Evolutionary conservation across 176 grass and related monocot genomes (phyloP).

Genomic region (Raddia distichophylla): DNA sequence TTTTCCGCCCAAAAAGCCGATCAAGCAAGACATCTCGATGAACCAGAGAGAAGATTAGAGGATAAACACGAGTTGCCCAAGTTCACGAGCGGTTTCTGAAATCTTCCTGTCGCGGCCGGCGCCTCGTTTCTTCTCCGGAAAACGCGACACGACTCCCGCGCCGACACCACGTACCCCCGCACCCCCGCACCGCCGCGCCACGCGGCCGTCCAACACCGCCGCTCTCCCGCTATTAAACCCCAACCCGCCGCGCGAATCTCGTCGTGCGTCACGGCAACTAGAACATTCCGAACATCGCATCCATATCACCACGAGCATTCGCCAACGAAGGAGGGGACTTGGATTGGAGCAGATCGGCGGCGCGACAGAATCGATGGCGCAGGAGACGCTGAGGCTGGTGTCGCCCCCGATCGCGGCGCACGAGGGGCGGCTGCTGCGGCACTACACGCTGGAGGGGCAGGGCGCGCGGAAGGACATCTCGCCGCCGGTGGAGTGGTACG

Average conservation of each 20-base stretch:
- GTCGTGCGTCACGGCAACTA: neutral
- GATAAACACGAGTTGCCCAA: neutral
- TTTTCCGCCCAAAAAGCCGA: no score
- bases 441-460: conserved; percentile 78
- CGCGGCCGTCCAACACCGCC: conserved; percentile 25
- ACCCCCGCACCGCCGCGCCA: conserved; percentile 12
- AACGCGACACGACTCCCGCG: conserved; percentile 39
- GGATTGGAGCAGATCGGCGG: no score
- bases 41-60: neutral
- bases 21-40: neutral
- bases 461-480: conserved; percentile 83
- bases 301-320: neutral
- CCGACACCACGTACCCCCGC: conserved; percentile 50
- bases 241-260: neutral
- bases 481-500: conserved; percentile 92
- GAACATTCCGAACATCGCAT: neutral
- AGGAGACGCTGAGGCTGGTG: conserved; percentile 79
- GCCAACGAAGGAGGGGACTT: neutral
- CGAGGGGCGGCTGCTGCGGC: conserved; percentile 64
- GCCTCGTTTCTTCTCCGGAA: neutral
- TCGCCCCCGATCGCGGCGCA: conserved; percentile 54
- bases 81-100: neutral
- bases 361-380: conserved; percentile 28
- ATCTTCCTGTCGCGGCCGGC: conserved; percentile 24
- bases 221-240: conserved; percentile 26